Evolutionary conservation across 176 grass and related monocot genomes (phyloP), one percentile per base, ranked within the genome.

Genomic region (Oryza rufipogon): DNA sequence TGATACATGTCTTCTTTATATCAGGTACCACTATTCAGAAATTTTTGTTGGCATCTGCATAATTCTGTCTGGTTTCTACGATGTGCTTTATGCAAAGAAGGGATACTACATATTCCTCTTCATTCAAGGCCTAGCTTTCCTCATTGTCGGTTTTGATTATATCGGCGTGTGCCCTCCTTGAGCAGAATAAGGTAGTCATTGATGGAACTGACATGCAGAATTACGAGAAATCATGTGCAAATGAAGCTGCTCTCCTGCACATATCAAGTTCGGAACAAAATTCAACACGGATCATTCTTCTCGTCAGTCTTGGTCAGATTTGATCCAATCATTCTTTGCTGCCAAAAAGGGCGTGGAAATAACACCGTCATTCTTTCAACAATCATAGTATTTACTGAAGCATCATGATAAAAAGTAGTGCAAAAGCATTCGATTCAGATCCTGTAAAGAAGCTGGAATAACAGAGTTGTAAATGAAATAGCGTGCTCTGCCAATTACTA

Each of bases 41-140:
- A 70, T 98, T 65, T 72, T 80, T 3, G 87, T 95, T 80, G 91
- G 93, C 69, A 75, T 61, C 46, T 98, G 67, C 73, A 80, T 95
- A 69, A 42, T 98, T 7, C 41, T 90, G 51, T 93, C 89, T 36
- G 96, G 93, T 76, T 87, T 11, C 51, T 98, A 98, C 28, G 96
- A 98, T 23, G 12, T 93, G 68, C 2, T 83, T 34, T 83, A 90
- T 47, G 73, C 91, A 45, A 90, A 92, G 10, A 95, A 89, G 73
- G 89, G 91, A 84, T 98, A 98, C 70, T 95, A 76, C 83, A 81
- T 95, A 58, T 98, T 83, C 69, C 91, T 98, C 64, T 90, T 92
- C 73, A 45, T 91, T 82, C 96, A 95, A 80, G 86, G 93, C 22
- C 46, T 85, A 3, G 83, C 91, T 74, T 98, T 98, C 74, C 83